Conservation (phyloP, 2,329 filamentous ascomycete species). For the Lojkania enalia region DNA sequence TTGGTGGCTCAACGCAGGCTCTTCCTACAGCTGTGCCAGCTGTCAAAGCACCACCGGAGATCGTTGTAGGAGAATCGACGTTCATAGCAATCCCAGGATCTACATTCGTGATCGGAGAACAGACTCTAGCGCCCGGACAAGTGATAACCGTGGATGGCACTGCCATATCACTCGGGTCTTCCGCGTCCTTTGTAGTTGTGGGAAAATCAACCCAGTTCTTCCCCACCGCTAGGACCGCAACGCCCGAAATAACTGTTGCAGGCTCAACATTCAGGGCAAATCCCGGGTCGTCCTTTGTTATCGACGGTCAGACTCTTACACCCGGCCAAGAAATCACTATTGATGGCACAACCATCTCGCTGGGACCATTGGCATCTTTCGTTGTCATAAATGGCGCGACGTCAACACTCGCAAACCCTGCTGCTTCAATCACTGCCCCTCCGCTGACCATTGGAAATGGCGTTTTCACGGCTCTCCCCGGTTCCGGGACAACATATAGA, state of each 20-base stretch:
- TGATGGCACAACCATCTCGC: constrained; percentile 38
- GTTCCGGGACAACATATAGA: constrained; percentile 40
- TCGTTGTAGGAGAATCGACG: constrained; percentile 33
- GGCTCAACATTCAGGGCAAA: constrained; percentile 29
- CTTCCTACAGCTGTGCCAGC: constrained; percentile 30
- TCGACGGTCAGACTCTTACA: constrained; percentile 45
- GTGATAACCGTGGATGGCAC: constrained; percentile 37
- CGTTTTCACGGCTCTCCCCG: constrained; percentile 32
- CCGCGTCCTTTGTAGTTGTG: constrained; percentile 35
- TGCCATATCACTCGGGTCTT: constrained; percentile 34
- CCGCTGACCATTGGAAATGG: constrained; percentile 35
- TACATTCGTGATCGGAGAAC: constrained; percentile 36
- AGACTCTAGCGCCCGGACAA: constrained; percentile 44
- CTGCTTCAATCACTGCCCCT: constrained; percentile 27
- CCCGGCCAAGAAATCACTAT: constrained; percentile 42
- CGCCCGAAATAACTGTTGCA: constrained; percentile 6
- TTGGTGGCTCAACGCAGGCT: constrained; percentile 43
- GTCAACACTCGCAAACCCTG: constrained; percentile 37
- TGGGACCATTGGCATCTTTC: constrained; percentile 33
- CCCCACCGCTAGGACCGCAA: constrained; percentile 20
- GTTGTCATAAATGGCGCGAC: constrained; percentile 41
- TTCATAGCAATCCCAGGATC: constrained; percentile 26
- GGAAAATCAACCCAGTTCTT: constrained; percentile 33
- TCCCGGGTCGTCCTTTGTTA: constrained; percentile 30
- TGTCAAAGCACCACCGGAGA: constrained; percentile 32